A percentile compares a stretch with the other conserved stretches of the same genome.
These are phyloP conservation scores for Aspergillus bridgeri DNA, from an alignment of 495 filamentous ascomycete species.

Conservation along the genomic window DNA sequence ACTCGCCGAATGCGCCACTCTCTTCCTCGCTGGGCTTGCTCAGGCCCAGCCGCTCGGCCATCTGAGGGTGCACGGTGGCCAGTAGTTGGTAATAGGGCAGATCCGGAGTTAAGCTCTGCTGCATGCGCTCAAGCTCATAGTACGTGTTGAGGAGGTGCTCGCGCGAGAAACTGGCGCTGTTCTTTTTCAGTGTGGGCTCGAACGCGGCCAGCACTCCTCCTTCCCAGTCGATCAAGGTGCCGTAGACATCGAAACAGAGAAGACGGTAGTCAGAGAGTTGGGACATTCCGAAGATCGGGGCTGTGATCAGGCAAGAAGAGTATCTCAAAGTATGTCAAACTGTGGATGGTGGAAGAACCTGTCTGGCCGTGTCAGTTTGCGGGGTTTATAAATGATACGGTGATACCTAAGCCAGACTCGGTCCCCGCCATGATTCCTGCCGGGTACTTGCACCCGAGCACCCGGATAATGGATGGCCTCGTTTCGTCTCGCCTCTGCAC, in stretches of 20 bases:
- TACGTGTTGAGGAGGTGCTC: constrained; percentile 38
- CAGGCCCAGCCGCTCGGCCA: constrained; percentile 43
- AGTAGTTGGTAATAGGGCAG: constrained; percentile 60
- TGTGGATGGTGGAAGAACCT: not conserved
- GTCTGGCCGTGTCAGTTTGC: not conserved
- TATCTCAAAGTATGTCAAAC: too few species aligned
- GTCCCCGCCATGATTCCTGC: not conserved
- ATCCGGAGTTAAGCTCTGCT: constrained; percentile 47
- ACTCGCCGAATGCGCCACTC: constrained; percentile 44
- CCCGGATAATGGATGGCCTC: not conserved
- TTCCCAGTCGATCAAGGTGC: constrained; percentile 81
- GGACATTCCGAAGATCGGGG: constrained; percentile 18
- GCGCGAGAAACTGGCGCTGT: constrained; percentile 40
- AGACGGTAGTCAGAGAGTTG: constrained; percentile 41
- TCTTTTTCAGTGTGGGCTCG: constrained; percentile 39
- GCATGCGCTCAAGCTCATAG: constrained; percentile 38
- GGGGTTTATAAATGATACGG: not conserved
- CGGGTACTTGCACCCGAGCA: not conserved
- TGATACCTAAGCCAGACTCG: too few species aligned
- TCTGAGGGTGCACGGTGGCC: constrained; percentile 40
- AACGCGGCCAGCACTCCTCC: constrained; percentile 37
- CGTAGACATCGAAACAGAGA: constrained; percentile 77
- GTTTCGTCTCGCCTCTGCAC: too few species aligned
- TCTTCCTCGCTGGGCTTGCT: constrained; percentile 27
- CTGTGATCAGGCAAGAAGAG: not conserved